Conservation (phyloP, 768 basidiomycete genomes). For the Myochromella boudieri region DNA sequence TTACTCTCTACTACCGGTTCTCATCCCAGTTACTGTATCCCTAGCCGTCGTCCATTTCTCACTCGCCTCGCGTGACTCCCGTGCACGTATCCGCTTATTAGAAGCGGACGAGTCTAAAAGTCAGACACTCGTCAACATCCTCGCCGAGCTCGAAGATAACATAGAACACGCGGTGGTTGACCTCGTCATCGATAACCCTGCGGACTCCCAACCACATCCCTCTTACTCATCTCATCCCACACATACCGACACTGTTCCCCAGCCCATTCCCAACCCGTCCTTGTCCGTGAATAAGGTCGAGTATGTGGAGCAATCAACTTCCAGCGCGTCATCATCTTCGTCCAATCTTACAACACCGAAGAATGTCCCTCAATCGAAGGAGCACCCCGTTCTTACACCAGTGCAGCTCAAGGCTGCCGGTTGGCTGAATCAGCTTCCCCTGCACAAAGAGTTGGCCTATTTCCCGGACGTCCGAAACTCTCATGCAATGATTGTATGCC, state of each 20-base stretch:
- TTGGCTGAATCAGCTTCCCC: slow-evolving; percentile 66
- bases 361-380: slow-evolving; percentile 11
- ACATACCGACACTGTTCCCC: slow-evolving; percentile 1
- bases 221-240: slow-evolving; percentile 11
- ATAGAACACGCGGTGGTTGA: slow-evolving; percentile 65
- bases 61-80: slow-evolving; percentile 58
- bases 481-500: slow-evolving; percentile 70
- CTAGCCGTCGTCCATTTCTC: slow-evolving; percentile 57
- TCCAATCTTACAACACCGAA: neutral
- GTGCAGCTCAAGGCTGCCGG: slow-evolving; percentile 56
- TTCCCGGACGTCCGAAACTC: slow-evolving; percentile 60
- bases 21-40: slow-evolving; percentile 60
- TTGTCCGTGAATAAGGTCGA: neutral
- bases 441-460: slow-evolving; percentile 72
- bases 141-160: slow-evolving; percentile 58
- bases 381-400: slow-evolving; percentile 50
- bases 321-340: neutral
- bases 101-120: slow-evolving; percentile 52
- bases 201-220: slow-evolving; percentile 23
- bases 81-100: slow-evolving; percentile 60
- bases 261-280: neutral
- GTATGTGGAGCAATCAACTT: neutral
- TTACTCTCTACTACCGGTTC: slow-evolving; percentile 57
- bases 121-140: slow-evolving; percentile 53
- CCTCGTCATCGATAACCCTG: slow-evolving; percentile 44